Evolutionary conservation across 371 early-diverging fungal species (phyloP).

Genomic region (Rhizopus arrhizus): DNA sequence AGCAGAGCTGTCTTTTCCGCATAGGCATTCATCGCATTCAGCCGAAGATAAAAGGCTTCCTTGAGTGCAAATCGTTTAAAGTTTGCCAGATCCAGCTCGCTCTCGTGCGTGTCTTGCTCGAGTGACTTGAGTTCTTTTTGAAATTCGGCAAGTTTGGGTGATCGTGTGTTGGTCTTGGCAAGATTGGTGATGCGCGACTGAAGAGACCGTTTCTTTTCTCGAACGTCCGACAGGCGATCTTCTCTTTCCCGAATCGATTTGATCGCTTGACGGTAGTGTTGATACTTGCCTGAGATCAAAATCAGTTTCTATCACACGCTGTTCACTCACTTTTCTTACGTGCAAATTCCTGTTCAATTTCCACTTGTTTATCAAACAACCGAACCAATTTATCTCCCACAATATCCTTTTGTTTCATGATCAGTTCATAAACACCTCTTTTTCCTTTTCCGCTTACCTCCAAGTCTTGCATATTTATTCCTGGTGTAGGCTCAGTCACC

Average conservation of each 20-base stretch:
- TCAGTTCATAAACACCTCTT: background rate
- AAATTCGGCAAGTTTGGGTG: conserved; percentile 42
- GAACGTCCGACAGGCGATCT: conserved; percentile 39
- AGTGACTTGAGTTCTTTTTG: conserved; percentile 41
- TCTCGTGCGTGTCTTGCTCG: conserved; percentile 45
- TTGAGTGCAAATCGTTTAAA: conserved; percentile 54
- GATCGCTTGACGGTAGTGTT: conserved; percentile 50
- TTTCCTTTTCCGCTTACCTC: conserved; percentile 25
- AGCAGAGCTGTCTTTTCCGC: conserved; percentile 48
- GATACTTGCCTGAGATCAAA: conserved; percentile 31
- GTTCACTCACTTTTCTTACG: conserved; percentile 18
- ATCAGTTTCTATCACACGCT: background rate
- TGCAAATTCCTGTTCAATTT: conserved; percentile 44
- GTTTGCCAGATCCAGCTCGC: conserved; percentile 50
- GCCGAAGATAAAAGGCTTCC: conserved; percentile 54
- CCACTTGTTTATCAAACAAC: conserved; percentile 37
- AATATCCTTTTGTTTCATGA: conserved; percentile 30
- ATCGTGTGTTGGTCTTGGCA: conserved; percentile 31
- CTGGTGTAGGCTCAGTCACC: conserved; percentile 36
- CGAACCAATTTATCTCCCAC: conserved; percentile 35
- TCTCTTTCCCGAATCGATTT: conserved; percentile 53
- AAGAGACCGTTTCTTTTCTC: conserved; percentile 49
- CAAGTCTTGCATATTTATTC: conserved; percentile 34
- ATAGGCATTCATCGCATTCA: conserved; percentile 51
- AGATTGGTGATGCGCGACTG: conserved; percentile 41